phyloP scores from a whole-genome alignment of 2,329 filamentous ascomycete genomes.

The Scedosporium minutisporum region DNA sequence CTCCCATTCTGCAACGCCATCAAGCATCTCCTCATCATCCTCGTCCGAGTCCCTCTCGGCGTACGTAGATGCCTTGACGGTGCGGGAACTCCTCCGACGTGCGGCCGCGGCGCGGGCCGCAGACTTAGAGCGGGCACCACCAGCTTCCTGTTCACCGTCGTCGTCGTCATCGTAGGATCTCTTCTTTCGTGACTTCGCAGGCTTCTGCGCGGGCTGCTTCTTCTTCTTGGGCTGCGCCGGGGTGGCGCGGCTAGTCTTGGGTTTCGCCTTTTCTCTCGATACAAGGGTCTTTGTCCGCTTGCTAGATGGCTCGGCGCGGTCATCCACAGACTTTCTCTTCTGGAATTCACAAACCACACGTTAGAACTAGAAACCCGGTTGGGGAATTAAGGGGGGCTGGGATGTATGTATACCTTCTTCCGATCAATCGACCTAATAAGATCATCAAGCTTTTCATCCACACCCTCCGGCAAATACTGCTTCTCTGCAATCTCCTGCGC shows the following conservation, averaged over 20 bases:
- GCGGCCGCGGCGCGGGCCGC: constrained; percentile 26
- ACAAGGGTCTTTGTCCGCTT: constrained; percentile 21
- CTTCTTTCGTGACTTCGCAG: constrained; percentile 11
- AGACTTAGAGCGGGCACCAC: background rate
- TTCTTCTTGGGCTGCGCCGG: background rate
- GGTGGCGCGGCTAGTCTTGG: constrained; percentile 15
- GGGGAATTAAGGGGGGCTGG: background rate
- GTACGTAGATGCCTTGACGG: constrained; percentile 37
- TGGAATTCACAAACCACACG: constrained; percentile 15
- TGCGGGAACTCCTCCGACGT: constrained; percentile 47
- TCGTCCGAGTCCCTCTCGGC: constrained; percentile 47
- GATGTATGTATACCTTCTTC: constrained; percentile 46
- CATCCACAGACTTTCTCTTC: constrained; percentile 49
- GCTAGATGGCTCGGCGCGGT: constrained; percentile 33
- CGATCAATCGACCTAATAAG: constrained; percentile 56
- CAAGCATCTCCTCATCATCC: constrained; percentile 52
- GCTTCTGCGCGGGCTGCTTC: constrained; percentile 8
- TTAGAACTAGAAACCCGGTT: background rate
- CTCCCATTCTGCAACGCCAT: constrained; percentile 50
- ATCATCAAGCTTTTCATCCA: constrained; percentile 68
- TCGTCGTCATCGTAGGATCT: constrained; percentile 11
- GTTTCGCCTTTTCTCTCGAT: constrained; percentile 18
- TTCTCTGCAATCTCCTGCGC: constrained; percentile 82
- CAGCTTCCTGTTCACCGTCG: constrained; percentile 4
- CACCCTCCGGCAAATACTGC: constrained; percentile 68